Percentiles rank a stretch among this genome's conserved stretches.
These are phyloP conservation scores for Cyclotella atomus DNA, from an alignment of 108 stramenopile genomes.

Conservation along the genomic window DNA sequence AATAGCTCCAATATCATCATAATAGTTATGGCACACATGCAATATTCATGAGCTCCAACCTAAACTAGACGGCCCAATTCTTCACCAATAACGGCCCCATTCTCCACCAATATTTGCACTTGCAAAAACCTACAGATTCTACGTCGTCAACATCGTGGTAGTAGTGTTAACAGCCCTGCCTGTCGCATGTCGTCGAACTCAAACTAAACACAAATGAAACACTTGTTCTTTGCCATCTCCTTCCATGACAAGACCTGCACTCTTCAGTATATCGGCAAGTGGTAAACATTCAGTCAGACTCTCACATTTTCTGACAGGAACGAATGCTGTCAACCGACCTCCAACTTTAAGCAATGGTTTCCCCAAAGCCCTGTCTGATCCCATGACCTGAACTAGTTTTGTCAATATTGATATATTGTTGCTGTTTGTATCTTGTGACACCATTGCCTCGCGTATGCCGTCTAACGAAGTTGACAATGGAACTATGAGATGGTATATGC, in stretches of 20 bases:
- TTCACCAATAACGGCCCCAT: too few species aligned
- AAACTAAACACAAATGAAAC: slow-evolving; percentile 43
- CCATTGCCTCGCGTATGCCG: slow-evolving; percentile 65
- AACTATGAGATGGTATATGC: too few species aligned
- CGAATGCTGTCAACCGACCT: slow-evolving; percentile 50
- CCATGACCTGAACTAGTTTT: slow-evolving; percentile 44
- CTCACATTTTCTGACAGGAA: slow-evolving; percentile 48
- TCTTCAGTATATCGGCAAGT: slow-evolving; percentile 1
- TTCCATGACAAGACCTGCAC: slow-evolving; percentile 48
- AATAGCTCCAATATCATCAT: too few species aligned
- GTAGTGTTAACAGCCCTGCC: neutral
- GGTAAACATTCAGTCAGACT: slow-evolving; percentile 42
- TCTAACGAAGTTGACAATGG: too few species aligned
- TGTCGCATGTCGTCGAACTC: neutral
- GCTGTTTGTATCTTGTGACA: neutral
- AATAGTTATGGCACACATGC: too few species aligned
- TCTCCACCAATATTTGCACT: too few species aligned
- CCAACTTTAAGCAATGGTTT: slow-evolving; percentile 47
- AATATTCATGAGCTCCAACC: too few species aligned
- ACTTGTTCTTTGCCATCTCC: slow-evolving; percentile 51
- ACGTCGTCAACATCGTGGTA: too few species aligned
- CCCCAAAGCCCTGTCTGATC: slow-evolving; percentile 29
- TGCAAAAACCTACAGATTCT: neutral
- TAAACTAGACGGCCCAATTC: too few species aligned
- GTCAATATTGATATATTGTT: slow-evolving; percentile 25